These are phyloP conservation scores for Wallacemonas sp. DNA, from an alignment of 208 protist species.

Conservation along the genomic window DNA sequence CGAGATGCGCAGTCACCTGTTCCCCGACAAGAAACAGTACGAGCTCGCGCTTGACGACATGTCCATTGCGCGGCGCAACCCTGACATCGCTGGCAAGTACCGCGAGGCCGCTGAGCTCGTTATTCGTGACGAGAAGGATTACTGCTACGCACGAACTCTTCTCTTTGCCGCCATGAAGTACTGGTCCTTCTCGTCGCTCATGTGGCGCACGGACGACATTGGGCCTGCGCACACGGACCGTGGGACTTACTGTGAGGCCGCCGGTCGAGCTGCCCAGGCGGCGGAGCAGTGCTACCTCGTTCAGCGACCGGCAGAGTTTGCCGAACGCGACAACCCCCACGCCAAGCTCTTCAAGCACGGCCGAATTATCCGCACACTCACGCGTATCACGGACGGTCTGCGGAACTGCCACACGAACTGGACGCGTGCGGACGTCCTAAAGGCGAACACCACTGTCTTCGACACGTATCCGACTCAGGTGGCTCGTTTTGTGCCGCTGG, in stretches of 20 bases:
- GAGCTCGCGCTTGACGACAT: conserved; percentile 38
- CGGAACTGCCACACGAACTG: conserved; percentile 24
- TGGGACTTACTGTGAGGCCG: not conserved
- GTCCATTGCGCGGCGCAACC: not conserved
- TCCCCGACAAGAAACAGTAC: conserved; percentile 35
- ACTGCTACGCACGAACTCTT: conserved; percentile 1
- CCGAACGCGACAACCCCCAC: not conserved
- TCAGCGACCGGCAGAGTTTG: not conserved
- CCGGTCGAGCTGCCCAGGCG: not conserved
- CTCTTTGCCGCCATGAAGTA: conserved; percentile 12
- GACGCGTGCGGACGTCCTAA: not conserved
- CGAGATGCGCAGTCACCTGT: conserved; percentile 16
- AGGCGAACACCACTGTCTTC: conserved; percentile 9
- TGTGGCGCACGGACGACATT: not conserved
- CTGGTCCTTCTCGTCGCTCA: conserved; percentile 6
- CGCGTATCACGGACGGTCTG: conserved; percentile 6
- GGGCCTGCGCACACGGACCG: not conserved
- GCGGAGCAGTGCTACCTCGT: conserved; percentile 5
- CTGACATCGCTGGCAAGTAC: conserved; percentile 28
- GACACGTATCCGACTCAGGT: conserved; percentile 20
- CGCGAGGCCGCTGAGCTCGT: conserved; percentile 21
- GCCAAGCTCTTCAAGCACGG: not conserved
- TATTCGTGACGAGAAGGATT: conserved; percentile 5
- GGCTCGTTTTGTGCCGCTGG: conserved; percentile 16
- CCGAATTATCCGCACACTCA: not conserved